Conservation (phyloP, 2,329 filamentous ascomycete species). For the Microsporum canis region DNA sequence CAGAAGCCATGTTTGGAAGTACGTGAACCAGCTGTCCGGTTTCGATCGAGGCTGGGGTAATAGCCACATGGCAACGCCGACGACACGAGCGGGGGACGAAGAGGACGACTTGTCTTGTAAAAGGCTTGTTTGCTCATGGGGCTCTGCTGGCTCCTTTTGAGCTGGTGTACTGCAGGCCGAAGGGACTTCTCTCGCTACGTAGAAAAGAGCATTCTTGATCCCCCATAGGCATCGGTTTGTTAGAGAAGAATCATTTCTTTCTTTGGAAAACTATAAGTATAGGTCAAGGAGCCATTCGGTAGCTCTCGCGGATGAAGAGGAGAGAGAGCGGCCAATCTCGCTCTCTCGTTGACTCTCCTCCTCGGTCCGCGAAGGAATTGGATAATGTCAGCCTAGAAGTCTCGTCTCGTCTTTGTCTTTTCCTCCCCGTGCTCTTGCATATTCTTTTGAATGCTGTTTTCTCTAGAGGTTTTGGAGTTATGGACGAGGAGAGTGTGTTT, state of each 20-base stretch:
- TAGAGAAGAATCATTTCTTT: constrained; percentile 52
- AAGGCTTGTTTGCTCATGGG: constrained; percentile 15
- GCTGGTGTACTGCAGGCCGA: background rate
- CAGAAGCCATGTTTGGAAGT: constrained; percentile 53
- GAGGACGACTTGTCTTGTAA: background rate
- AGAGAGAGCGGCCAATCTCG: background rate
- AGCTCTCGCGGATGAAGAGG: constrained; percentile 6
- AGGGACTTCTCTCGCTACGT: constrained; percentile 50
- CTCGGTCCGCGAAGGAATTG: background rate
- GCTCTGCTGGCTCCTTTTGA: constrained; percentile 8
- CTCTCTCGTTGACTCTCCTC: background rate
- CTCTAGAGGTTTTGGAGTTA: background rate
- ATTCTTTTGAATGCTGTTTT: background rate
- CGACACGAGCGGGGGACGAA: constrained; percentile 35
- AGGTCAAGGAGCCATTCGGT: background rate
- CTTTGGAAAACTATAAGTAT: constrained; percentile 43
- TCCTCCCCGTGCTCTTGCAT: background rate
- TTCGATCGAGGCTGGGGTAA: constrained; percentile 41
- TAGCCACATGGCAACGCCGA: constrained; percentile 65
- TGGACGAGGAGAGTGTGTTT: background rate
- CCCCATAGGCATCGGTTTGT: constrained; percentile 58
- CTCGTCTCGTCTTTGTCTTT: background rate
- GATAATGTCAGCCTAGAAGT: background rate
- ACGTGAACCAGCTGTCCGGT: constrained; percentile 49
- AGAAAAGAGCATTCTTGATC: constrained; percentile 57